phyloP scores from a whole-genome alignment of 2,329 filamentous ascomycete genomes.

The Cladophialophora bantiana region DNA sequence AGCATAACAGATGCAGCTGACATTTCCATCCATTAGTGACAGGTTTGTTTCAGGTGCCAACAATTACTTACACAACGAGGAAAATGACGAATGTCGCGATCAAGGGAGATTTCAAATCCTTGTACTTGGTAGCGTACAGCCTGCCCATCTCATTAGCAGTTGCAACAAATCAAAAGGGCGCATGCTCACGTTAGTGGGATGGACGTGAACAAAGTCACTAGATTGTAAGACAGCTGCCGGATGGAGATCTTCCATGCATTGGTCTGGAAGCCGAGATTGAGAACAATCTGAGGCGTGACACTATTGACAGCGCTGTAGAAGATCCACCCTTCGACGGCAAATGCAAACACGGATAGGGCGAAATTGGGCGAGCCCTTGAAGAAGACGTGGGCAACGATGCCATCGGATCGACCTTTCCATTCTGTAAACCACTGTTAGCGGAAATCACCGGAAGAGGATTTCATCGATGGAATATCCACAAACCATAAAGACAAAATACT shows the following conservation, averaged over 20 bases:
- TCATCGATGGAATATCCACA: neutral
- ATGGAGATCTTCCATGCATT: slow-evolving; percentile 58
- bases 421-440: slow-evolving; percentile 48
- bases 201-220: slow-evolving; percentile 51
- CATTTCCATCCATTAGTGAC: slow-evolving; percentile 4
- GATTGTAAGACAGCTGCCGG: slow-evolving; percentile 56
- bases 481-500: slow-evolving; percentile 49
- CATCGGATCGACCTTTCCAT: slow-evolving; percentile 63
- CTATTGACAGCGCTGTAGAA: slow-evolving; percentile 63
- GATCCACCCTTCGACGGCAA: slow-evolving; percentile 66
- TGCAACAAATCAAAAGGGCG: slow-evolving; percentile 3
- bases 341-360: slow-evolving; percentile 62
- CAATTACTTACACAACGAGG: slow-evolving; percentile 52
- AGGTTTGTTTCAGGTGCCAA: slow-evolving; percentile 7
- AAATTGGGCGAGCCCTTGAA: slow-evolving; percentile 63
- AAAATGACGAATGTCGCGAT: slow-evolving; percentile 57
- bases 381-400: slow-evolving; percentile 64
- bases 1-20: slow-evolving; percentile 56
- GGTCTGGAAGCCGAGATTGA: slow-evolving; percentile 58
- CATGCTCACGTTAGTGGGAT: slow-evolving; percentile 52
- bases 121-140: slow-evolving; percentile 57
- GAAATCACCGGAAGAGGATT: neutral
- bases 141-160: slow-evolving; percentile 30
- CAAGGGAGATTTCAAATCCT: slow-evolving; percentile 58
- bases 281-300: slow-evolving; percentile 57